Evolutionary conservation across 345 rosid species (phyloP).

Genomic region (Angophora floribunda): DNA sequence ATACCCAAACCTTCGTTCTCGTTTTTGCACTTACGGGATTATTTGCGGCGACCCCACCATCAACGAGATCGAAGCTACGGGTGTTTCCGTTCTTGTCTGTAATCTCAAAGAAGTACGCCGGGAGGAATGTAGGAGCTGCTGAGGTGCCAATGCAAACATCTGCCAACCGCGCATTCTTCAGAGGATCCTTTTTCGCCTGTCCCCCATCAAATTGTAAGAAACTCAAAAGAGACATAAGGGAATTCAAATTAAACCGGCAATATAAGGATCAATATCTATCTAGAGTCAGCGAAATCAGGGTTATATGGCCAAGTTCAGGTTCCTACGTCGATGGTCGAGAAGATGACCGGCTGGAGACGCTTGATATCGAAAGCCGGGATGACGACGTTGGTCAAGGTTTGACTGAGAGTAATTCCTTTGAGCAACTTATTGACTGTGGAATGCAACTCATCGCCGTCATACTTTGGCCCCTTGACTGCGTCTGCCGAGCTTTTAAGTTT

Average conservation of each 20-base stretch:
- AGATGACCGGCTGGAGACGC: background rate
- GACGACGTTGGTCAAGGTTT: background rate
- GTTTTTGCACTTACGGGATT: slow-evolving; percentile 7
- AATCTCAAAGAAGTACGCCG: slow-evolving; percentile 6
- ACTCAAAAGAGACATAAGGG: background rate
- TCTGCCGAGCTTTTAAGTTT: background rate
- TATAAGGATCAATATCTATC: background rate
- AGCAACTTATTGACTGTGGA: background rate
- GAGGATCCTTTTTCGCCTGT: slow-evolving; percentile 5
- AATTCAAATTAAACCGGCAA: slow-evolving; percentile 2
- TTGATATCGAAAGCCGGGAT: background rate
- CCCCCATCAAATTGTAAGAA: background rate
- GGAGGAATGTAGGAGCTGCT: slow-evolving; percentile 15
- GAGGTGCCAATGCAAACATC: slow-evolving; percentile 15
- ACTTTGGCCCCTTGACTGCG: background rate
- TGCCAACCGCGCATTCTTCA: slow-evolving; percentile 12
- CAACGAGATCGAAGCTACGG: slow-evolving; percentile 7
- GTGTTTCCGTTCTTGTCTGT: background rate
- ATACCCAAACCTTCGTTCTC: background rate
- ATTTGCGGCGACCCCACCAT: slow-evolving; percentile 19
- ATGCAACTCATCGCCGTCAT: background rate
- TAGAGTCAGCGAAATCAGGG: background rate
- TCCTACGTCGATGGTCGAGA: background rate
- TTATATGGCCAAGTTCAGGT: background rate
- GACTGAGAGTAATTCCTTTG: background rate